Percentiles rank a stretch among this genome's conserved stretches.
phyloP scores from a whole-genome alignment of 2,329 filamentous ascomycete genomes.

The Pyrenochaeta sp. region DNA sequence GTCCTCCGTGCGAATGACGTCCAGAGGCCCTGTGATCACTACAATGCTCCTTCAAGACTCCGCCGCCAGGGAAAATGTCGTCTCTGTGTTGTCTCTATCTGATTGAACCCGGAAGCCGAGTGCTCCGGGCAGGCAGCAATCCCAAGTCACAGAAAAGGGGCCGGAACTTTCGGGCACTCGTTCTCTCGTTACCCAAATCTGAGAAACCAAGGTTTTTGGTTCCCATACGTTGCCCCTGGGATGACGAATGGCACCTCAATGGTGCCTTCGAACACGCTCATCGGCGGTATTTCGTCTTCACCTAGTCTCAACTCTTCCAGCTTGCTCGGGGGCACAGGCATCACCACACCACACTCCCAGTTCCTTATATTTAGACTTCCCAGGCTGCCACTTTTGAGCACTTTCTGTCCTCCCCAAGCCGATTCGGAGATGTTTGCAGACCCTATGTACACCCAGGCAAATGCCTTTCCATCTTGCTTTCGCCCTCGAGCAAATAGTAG shows the following conservation, averaged over 20 bases:
- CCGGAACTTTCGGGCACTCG: not conserved
- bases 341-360: slow-evolving; percentile 92
- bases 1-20: too few species aligned
- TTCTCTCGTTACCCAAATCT: slow-evolving; percentile 16
- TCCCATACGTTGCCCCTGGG: slow-evolving; percentile 62
- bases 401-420: slow-evolving; percentile 85
- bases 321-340: slow-evolving; percentile 61
- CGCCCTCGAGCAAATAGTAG: slow-evolving; percentile 54
- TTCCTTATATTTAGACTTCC: slow-evolving; percentile 80
- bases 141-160: not conserved
- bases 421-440: slow-evolving; percentile 93
- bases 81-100: too few species aligned
- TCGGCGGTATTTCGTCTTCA: slow-evolving; percentile 36
- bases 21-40: too few species aligned
- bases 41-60: too few species aligned
- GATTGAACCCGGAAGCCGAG: too few species aligned
- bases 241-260: slow-evolving; percentile 71
- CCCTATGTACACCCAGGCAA: slow-evolving; percentile 84
- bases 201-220: slow-evolving; percentile 55
- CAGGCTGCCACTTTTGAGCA: slow-evolving; percentile 70
- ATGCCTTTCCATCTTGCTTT: slow-evolving; percentile 39
- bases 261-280: slow-evolving; percentile 60
- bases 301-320: slow-evolving; percentile 13
- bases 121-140: too few species aligned
- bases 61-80: too few species aligned